phyloP scores from a whole-genome alignment of 331 rosid species.

The Quercus lobata region DNA sequence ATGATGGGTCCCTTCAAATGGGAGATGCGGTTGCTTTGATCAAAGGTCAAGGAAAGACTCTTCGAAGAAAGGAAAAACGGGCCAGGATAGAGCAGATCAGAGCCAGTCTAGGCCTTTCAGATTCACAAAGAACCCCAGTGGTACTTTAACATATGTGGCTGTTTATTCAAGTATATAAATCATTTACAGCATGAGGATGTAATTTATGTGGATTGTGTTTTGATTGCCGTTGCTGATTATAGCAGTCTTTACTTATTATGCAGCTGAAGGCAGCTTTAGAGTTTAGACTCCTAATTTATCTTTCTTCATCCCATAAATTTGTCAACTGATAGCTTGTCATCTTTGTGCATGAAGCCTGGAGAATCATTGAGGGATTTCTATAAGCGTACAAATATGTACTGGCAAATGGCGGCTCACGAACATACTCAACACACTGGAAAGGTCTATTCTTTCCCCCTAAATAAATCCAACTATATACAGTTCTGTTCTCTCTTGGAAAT shows the following conservation, averaged over 20 bases:
- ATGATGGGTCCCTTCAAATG: slow-evolving; percentile 53
- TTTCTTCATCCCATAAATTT: slow-evolving; percentile 11
- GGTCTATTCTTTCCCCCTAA: slow-evolving; percentile 34
- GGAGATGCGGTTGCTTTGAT: slow-evolving; percentile 94
- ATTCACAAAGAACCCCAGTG: slow-evolving; percentile 93
- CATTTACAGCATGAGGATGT: too few relatives aligned
- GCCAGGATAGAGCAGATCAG: slow-evolving; percentile 93
- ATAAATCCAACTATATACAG: neutral
- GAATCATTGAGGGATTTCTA: slow-evolving; percentile 90
- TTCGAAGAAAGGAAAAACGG: slow-evolving; percentile 94
- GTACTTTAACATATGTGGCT: slow-evolving; percentile 28
- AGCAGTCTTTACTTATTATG: too few relatives aligned
- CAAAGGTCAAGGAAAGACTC: slow-evolving; percentile 69
- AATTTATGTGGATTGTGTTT: too few relatives aligned
- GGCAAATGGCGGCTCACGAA: slow-evolving; percentile 99
- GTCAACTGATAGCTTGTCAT: slow-evolving; percentile 27
- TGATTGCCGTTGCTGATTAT: too few relatives aligned
- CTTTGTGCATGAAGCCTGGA: slow-evolving; percentile 60
- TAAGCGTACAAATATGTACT: slow-evolving; percentile 86
- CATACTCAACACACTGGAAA: slow-evolving; percentile 99
- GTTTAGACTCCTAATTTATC: slow-evolving; percentile 2
- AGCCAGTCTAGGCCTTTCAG: slow-evolving; percentile 99
- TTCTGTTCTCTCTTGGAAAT: neutral
- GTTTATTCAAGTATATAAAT: neutral
- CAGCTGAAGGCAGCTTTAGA: too few relatives aligned